A percentile compares a stretch with the other conserved stretches of the same genome.
Conservation (phyloP, 2,329 filamentous ascomycete species). For the Aureobasidium sp. region DNA sequence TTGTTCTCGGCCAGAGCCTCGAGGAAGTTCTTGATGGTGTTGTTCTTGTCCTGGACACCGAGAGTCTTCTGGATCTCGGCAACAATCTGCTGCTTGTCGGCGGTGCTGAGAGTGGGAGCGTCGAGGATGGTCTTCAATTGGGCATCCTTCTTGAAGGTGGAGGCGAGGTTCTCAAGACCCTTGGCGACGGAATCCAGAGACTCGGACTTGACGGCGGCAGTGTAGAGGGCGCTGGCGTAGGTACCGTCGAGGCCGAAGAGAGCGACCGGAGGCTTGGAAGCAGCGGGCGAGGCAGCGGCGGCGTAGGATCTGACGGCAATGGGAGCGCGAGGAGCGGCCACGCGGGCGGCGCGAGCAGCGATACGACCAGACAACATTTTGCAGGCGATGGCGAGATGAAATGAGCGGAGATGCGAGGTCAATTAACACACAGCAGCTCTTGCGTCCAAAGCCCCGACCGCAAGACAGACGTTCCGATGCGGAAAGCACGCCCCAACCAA, state of each 20-base stretch:
- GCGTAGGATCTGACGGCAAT: slow-evolving; percentile 69
- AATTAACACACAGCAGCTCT: slow-evolving; percentile 3
- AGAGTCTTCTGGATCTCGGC: slow-evolving; percentile 80
- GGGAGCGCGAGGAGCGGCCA: slow-evolving; percentile 49
- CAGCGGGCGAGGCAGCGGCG: slow-evolving; percentile 47
- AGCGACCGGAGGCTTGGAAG: slow-evolving; percentile 77
- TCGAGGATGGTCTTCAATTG: slow-evolving; percentile 71
- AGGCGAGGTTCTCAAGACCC: slow-evolving; percentile 64
- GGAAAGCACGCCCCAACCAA: slow-evolving; percentile 2
- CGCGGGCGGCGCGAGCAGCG: slow-evolving; percentile 51
- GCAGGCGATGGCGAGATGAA: slow-evolving; percentile 22
- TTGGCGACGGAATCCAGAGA: slow-evolving; percentile 79
- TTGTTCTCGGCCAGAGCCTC: slow-evolving; percentile 91
- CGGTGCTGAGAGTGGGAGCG: slow-evolving; percentile 68
- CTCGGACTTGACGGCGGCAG: slow-evolving; percentile 81
- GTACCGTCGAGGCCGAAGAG: slow-evolving; percentile 96
- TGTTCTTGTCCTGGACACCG: slow-evolving; percentile 59
- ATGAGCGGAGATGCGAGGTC: slow-evolving; percentile 8
- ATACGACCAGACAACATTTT: slow-evolving; percentile 52
- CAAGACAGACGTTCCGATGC: not conserved
- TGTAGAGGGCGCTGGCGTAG: slow-evolving; percentile 98
- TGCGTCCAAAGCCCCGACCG: not conserved
- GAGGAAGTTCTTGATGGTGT: slow-evolving; percentile 92
- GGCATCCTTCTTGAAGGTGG: slow-evolving; percentile 70
- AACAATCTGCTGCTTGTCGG: slow-evolving; percentile 82